Evolutionary conservation across 163 green algal species (phyloP), one percentile per base, ranked within the genome.

Genomic region (Volvox carteri): DNA sequence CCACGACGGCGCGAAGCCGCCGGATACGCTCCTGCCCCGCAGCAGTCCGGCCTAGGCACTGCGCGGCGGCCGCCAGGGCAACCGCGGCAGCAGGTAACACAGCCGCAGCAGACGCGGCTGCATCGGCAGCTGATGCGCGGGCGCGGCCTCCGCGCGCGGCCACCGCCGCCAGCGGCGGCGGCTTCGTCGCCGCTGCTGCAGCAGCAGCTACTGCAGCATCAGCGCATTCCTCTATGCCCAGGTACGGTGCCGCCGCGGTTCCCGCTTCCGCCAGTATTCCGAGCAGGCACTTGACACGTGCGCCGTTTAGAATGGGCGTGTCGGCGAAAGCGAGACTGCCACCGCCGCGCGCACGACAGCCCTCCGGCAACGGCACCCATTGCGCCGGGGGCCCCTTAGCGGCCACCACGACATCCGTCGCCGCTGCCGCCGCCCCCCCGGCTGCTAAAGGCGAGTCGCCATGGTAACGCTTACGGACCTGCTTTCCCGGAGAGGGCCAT

Each of bases 241-340:
- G 48, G 23, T 52, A 28, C 28, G 67, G 72, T n/a, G 30, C 84
- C 30, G 72, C 84, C 41, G 73, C 30, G 9, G 25, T 19, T 4
- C 84, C 84, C 30, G 72, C 70, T 54, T 89, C 84, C 39, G 84
- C 84, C 72, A 89, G 72, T 16, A 84, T 7, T 2, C 72, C n/a
- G 19, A 89, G 72, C n/a, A 89, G 30, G 41, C 33, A 76, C 33
- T 8, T 60, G 9, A 60, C 18, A 11, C 42, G 52, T 16, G 54
- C 30, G 54, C 1, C 21, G 8, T 23, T 2, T 25, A 84, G 25
- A 0, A 39, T 16, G 0, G 84, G 72, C 1, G 72, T 33, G 28
- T 19, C 1, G 0, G 84, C 84, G 54, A 42, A 37, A 2, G 84
- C 84, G 35, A 89, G 84, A 4, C 58, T 14, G 0, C 23, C 1